Percentiles rank a stretch among this genome's conserved stretches.
Evolutionary conservation across 257 asterid species (phyloP).

Genomic region (Solanum okadae): DNA sequence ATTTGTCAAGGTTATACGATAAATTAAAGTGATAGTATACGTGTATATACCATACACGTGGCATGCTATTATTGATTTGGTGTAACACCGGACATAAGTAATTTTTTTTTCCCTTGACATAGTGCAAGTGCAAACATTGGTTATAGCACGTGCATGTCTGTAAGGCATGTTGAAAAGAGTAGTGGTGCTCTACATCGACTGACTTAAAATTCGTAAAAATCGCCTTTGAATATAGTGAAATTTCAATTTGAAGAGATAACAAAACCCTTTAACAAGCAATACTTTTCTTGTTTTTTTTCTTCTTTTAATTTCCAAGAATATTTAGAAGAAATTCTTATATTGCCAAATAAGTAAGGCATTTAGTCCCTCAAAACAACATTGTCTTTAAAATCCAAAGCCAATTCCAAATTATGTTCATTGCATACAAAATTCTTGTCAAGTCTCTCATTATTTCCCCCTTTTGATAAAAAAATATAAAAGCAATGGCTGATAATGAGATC

Average conservation of each 20-base stretch:
- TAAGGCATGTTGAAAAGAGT: background rate
- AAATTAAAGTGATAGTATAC: background rate
- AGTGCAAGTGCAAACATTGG: background rate
- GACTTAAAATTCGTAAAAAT: background rate
- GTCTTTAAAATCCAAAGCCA: slow-evolving; percentile 11
- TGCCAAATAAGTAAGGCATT: slow-evolving; percentile 18
- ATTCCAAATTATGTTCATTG: background rate
- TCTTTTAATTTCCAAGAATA: background rate
- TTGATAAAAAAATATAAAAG: background rate
- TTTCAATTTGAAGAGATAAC: background rate
- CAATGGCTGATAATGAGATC: slow-evolving; percentile 38
- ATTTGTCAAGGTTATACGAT: background rate
- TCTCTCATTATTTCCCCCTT: background rate
- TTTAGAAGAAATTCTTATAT: slow-evolving; percentile 20
- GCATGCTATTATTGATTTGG: background rate
- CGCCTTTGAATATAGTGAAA: background rate
- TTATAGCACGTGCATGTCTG: background rate
- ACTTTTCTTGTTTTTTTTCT: slow-evolving; percentile 14
- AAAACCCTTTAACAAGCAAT: slow-evolving; percentile 25
- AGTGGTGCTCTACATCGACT: background rate
- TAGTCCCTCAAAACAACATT: background rate
- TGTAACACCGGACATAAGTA: background rate
- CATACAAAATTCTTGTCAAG: background rate
- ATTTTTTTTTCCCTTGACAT: background rate
- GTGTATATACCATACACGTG: background rate